Base-by-base conservation (phyloP, 768 basidiomycete species). In the Tulasnella sp. region DNA sequence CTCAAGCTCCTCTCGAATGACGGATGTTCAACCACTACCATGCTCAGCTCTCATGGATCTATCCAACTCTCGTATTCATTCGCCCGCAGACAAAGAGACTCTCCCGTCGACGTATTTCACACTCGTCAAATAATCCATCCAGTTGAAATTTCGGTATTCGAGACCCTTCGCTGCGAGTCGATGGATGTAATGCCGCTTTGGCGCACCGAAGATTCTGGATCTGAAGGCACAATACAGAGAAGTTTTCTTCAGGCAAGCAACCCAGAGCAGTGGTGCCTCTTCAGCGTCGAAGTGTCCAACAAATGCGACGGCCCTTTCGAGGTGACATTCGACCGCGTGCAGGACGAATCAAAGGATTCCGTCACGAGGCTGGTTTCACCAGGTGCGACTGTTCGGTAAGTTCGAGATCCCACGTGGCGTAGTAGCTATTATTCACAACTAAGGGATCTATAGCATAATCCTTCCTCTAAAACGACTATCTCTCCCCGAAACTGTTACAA, bases 221-320 rank as follows among this genome's bases (percentile, higher is more conserved):
- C 80, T 67, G 78, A 80, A 80, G 67, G 79, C 79, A 42, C 79
- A 77, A 76, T 29, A 31, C 72, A 68, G 80, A 42, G 45, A 78
- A 76, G 67, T 80, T 78, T 67, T 80, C 79, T 78, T 81, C 77
- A 71, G 86, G 87, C 22, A 85, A 86, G 45, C 81, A 14, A 64
- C 25, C 58, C 58, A 8, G 58, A 79, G 1, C 87, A 89, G 37
- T 93, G 93, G 89, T 99, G 96, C 83, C 84, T 99, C 25, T 91
- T 99, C 81, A 90, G 90, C 0, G 84, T 98, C 37, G 93, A 96
- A 81, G 91, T 99, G n/a, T 88, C 91, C 74, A 99, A 99, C 81
- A 90, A 91, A 0, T 97, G 96, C 81, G 93, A 93, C 0, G 84
- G 91, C 37, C 95, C 97, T 0, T 99, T 99, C 81, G 94, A 97